phyloP scores from a whole-genome alignment of 768 basidiomycete species.

The Amanita molliuscula region DNA sequence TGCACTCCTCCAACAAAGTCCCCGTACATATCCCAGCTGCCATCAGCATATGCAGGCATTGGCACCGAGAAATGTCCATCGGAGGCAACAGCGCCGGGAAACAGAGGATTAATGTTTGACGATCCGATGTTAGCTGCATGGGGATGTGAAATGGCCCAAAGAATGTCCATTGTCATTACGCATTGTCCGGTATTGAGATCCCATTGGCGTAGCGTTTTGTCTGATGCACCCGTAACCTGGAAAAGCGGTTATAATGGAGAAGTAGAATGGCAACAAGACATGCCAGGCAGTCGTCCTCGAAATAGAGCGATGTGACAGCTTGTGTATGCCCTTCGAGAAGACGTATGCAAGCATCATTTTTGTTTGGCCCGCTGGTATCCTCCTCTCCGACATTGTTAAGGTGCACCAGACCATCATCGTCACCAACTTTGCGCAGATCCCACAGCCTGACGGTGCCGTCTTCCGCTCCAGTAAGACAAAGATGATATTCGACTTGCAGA shows the following conservation, averaged over 20 bases:
- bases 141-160: constrained; percentile 97
- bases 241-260: constrained; percentile 12
- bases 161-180: constrained; percentile 98
- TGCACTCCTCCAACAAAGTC: constrained; percentile 97
- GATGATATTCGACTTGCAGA: constrained; percentile 84
- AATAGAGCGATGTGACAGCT: constrained; percentile 87
- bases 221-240: constrained; percentile 94
- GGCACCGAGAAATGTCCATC: constrained; percentile 69
- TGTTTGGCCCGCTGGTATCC: constrained; percentile 26
- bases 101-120: constrained; percentile 31
- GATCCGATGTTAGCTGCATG: constrained; percentile 32
- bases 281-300: constrained; percentile 90
- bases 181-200: constrained; percentile 96
- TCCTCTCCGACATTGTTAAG: constrained; percentile 49
- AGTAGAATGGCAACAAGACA: constrained; percentile 15
- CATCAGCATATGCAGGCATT: constrained; percentile 82
- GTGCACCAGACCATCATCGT: constrained; percentile 50
- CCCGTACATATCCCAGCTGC: constrained; percentile 89
- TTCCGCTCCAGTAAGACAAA: constrained; percentile 85
- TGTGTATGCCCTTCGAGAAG: constrained; percentile 87
- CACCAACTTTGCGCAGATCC: constrained; percentile 82
- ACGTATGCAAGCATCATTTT: constrained; percentile 56
- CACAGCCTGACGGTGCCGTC: constrained; percentile 83
- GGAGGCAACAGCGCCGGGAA: constrained; percentile 43
- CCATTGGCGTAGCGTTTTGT: constrained; percentile 98